Base-by-base conservation (phyloP, 768 basidiomycete species). In the Guyanaporus albipodus region DNA sequence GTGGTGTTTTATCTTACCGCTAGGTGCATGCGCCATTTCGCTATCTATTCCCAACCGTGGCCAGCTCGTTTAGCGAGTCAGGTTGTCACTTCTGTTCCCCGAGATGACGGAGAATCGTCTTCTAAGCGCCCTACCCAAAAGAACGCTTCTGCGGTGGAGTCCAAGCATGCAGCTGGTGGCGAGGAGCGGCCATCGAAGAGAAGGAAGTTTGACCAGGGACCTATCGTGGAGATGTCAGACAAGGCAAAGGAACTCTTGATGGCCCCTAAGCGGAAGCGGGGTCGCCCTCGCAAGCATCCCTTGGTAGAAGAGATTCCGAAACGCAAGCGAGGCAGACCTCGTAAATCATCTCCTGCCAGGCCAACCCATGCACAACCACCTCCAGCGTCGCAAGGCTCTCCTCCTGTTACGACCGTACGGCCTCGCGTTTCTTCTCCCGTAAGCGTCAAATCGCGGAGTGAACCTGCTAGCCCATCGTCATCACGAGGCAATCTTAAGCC, bases 21-120 rank as follows among this genome's bases (percentile, higher is more conserved):
- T 57, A 89, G 87, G 48, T 91, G 88, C 62, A 74, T 90, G 66
- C 83, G 88, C 17, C 88, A 91, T 63, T 77, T 73, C 56, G 87
- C 84, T 10, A 91, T 91, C 47, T 91, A 90, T 65, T 75, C 73
- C 2, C 71, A 75, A 44, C 64, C 76, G 3, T 91, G 88, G 88
- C 88, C 88, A 18, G 70, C 73, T 39, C 83, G 88, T 44, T 58
- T 79, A 14, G 69, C 77, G 15, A 63, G 50, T 31, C 67, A 73
- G 28, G 75, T 76, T 38, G 77, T 79, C 14, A 59, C 67, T 6
- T 56, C 70, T 29, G 71, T 72, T 32, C 64, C 79, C 38, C 72
- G 76, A 17, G 79, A 80, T 79, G 51, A 71, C 63, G 29, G 48
- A 31, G 62, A 66, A 40, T 24, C 35, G 9, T 55, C 72, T 18